Conservation (phyloP, 331 rosid species). For the Telfairia occidentalis region DNA sequence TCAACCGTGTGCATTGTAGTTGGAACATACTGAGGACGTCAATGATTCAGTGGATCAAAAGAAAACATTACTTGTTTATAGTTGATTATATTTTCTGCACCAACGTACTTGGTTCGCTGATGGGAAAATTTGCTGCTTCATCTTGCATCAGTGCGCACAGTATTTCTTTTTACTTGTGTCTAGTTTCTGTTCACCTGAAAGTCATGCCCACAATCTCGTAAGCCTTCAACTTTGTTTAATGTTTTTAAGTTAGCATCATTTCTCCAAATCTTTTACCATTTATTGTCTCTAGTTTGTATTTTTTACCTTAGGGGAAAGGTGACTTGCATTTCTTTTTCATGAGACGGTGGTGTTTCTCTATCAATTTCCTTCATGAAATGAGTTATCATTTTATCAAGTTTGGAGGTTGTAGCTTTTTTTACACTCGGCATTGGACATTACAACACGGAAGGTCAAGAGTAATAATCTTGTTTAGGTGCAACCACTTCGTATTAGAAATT, state of each 20-base stretch:
- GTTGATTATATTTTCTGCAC: not conserved
- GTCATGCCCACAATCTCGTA: not conserved
- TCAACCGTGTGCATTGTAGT: not conserved
- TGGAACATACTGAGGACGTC: not conserved
- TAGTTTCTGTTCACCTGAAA: not conserved
- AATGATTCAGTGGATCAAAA: not conserved
- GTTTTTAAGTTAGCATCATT: not conserved
- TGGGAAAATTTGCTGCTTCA: not conserved
- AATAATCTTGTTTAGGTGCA: constrained; percentile 64
- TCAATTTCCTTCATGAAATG: not conserved
- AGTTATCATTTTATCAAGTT: not conserved
- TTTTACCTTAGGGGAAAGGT: not conserved
- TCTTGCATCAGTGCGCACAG: not conserved
- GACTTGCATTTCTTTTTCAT: not conserved
- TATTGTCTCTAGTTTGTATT: not conserved
- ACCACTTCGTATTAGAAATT: constrained; percentile 36
- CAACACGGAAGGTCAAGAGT: constrained; percentile 51
- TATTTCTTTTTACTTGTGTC: not conserved
- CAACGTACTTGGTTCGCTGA: not conserved
- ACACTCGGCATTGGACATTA: not conserved
- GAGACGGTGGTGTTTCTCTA: not conserved
- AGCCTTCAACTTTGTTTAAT: not conserved
- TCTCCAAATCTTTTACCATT: not conserved
- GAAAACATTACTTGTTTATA: not conserved
- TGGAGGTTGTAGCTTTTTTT: not conserved